phyloP scores from a whole-genome alignment of 2,329 filamentous ascomycete genomes.

The Graphiopsis chlorocephala region DNA sequence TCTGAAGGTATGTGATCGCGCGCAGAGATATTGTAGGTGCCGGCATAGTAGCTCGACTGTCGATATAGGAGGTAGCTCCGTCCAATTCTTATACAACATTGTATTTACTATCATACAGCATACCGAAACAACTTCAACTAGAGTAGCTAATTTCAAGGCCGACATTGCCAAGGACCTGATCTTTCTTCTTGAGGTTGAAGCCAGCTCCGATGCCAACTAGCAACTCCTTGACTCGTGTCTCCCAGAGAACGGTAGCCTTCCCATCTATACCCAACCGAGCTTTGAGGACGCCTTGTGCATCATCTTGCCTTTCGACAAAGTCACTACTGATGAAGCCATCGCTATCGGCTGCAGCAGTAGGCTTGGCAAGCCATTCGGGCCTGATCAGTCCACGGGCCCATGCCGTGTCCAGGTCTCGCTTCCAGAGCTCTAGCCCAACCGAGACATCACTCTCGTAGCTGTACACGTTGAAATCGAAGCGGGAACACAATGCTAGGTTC shows the following conservation, averaged over 20 bases:
- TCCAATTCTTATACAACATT: neutral
- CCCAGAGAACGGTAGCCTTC: constrained; percentile 84
- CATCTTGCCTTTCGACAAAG: constrained; percentile 49
- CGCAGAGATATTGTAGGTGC: neutral
- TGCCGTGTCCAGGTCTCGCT: constrained; percentile 38
- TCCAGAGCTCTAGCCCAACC: constrained; percentile 88
- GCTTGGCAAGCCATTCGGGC: constrained; percentile 39
- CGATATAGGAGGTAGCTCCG: neutral
- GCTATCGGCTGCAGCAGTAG: constrained; percentile 16
- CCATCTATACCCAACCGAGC: constrained; percentile 85
- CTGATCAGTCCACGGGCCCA: constrained; percentile 45
- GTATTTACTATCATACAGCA: neutral
- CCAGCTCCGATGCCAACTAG: constrained; percentile 87
- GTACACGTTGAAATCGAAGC: constrained; percentile 96
- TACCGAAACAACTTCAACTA: constrained; percentile 23
- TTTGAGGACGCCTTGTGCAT: constrained; percentile 84
- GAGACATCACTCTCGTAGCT: constrained; percentile 95
- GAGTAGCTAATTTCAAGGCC: constrained; percentile 82
- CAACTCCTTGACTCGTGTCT: constrained; percentile 86
- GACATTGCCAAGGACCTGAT: constrained; percentile 73
- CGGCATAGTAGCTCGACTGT: neutral
- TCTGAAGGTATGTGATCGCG: neutral
- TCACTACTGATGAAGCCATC: constrained; percentile 21
- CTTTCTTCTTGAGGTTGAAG: constrained; percentile 72
- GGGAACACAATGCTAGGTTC: constrained; percentile 79